Percentiles rank a stretch among this genome's conserved stretches.
Evolutionary conservation across 176 grass and related monocot species (phyloP).

Genomic region (Ensete glaucum): DNA sequence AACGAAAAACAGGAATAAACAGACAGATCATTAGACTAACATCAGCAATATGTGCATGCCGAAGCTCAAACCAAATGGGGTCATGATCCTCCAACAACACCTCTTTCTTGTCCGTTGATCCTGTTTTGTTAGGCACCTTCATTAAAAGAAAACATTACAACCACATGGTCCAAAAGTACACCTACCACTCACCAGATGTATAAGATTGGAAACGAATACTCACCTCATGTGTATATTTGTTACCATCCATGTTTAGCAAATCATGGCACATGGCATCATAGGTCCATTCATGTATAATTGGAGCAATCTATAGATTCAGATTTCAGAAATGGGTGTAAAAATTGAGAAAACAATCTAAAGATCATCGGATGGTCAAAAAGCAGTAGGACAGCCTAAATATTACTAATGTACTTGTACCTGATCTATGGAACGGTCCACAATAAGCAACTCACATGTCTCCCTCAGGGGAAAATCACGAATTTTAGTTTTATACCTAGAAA

Average conservation of each 20-base stretch:
- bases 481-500: slow-evolving; percentile 49
- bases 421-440: slow-evolving; percentile 84
- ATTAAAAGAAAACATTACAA: not conserved
- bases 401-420: slow-evolving; percentile 28
- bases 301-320: slow-evolving; percentile 47
- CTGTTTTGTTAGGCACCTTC: slow-evolving; percentile 52
- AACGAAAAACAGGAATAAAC: not conserved
- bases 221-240: slow-evolving; percentile 86
- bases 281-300: slow-evolving; percentile 96
- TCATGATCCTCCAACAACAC: slow-evolving; percentile 82
- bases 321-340: not conserved
- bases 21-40: slow-evolving; percentile 28
- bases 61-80: slow-evolving; percentile 85
- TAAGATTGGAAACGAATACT: not conserved
- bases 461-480: slow-evolving; percentile 66
- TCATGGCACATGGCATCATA: slow-evolving; percentile 98
- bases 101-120: slow-evolving; percentile 56
- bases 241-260: slow-evolving; percentile 78
- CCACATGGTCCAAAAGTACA: not conserved
- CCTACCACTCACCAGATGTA: not conserved
- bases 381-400: not conserved
- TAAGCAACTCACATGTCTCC: slow-evolving; percentile 90
- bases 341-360: not conserved
- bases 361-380: not conserved
- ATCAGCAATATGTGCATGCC: slow-evolving; percentile 68